Evolutionary conservation across 768 basidiomycete genomes (phyloP).

Genomic region (Roridomyces roridus): DNA sequence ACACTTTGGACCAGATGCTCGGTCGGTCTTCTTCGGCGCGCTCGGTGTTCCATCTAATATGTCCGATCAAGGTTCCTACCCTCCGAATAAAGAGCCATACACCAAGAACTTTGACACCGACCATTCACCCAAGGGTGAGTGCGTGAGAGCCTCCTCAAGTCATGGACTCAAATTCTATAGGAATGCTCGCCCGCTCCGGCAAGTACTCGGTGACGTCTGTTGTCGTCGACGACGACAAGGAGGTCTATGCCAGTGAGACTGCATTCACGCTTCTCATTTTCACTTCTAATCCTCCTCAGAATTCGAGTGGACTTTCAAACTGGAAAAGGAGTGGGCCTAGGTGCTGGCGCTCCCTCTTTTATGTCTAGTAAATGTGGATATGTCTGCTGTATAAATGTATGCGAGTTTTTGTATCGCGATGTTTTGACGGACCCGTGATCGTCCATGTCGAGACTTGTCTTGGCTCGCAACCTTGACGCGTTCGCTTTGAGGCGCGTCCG

Average conservation of each 20-base stretch:
- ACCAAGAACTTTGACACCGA: conserved; percentile 79
- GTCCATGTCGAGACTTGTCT: conserved; percentile 12
- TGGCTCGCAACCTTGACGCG: conserved; percentile 1
- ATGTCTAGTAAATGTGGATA: conserved; percentile 2
- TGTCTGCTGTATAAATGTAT: conserved; percentile 6
- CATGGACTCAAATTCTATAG: no score
- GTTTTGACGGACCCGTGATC: conserved; percentile 9
- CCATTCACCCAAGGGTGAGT: conserved; percentile 49
- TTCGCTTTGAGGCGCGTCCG: conserved; percentile 3
- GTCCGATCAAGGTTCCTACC: conserved; percentile 68
- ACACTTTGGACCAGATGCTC: conserved; percentile 93
- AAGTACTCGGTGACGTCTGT: conserved; percentile 80
- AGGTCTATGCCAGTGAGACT: conserved; percentile 75
- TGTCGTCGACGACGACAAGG: conserved; percentile 87
- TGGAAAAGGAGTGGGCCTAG: conserved; percentile 87
- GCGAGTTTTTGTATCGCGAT: background rate
- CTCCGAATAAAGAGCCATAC: conserved; percentile 67
- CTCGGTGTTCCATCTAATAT: no score
- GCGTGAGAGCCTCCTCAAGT: no score
- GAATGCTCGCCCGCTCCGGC: conserved; percentile 84
- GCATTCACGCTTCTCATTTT: conserved; percentile 1
- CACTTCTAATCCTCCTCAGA: conserved; percentile 47
- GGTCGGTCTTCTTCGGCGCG: no score
- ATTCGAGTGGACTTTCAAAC: conserved; percentile 90
- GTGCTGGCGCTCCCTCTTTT: conserved; percentile 8